phyloP scores from a whole-genome alignment of 805 yeast genomes.

The Yamadazyma olivae region DNA sequence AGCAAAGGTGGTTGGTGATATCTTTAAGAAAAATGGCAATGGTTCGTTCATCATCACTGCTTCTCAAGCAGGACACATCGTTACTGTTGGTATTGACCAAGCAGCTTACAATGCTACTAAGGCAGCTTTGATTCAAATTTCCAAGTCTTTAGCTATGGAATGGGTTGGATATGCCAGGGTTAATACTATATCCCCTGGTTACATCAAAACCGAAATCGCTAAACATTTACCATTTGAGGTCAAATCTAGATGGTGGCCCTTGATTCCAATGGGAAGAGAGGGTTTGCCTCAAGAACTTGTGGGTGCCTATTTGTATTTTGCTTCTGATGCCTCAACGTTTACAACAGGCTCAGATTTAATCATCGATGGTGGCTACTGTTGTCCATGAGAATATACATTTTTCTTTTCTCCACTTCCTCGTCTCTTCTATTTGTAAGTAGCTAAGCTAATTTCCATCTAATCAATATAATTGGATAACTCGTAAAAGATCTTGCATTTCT shows the following conservation, averaged over 20 bases:
- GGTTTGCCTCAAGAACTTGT: slow-evolving; percentile 27
- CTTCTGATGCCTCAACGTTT: slow-evolving; percentile 28
- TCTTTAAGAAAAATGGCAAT: slow-evolving; percentile 21
- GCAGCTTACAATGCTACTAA: slow-evolving; percentile 26
- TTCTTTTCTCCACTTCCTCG: too few species aligned
- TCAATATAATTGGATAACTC: too few species aligned
- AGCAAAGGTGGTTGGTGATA: slow-evolving; percentile 21
- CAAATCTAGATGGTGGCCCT: slow-evolving; percentile 25
- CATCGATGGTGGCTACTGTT: slow-evolving; percentile 30
- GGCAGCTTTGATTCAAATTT: slow-evolving; percentile 33
- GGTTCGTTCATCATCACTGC: slow-evolving; percentile 32
- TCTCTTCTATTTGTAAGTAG: too few species aligned
- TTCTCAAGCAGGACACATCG: slow-evolving; percentile 35
- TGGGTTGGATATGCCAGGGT: slow-evolving; percentile 38
- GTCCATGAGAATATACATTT: too few species aligned
- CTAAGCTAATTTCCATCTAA: too few species aligned
- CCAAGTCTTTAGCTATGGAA: slow-evolving; percentile 33
- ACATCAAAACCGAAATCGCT: slow-evolving; percentile 42
- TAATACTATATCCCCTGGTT: slow-evolving; percentile 34
- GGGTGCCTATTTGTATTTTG: slow-evolving; percentile 31
- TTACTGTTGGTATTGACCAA: slow-evolving; percentile 28
- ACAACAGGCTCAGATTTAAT: slow-evolving; percentile 30
- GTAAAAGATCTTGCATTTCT: too few species aligned
- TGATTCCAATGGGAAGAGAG: slow-evolving; percentile 32
- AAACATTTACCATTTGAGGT: slow-evolving; percentile 20